Percentiles rank a stretch among this genome's conserved stretches.
Conservation (phyloP, 305 asterid species). For the Euphrasia arctica region DNA sequence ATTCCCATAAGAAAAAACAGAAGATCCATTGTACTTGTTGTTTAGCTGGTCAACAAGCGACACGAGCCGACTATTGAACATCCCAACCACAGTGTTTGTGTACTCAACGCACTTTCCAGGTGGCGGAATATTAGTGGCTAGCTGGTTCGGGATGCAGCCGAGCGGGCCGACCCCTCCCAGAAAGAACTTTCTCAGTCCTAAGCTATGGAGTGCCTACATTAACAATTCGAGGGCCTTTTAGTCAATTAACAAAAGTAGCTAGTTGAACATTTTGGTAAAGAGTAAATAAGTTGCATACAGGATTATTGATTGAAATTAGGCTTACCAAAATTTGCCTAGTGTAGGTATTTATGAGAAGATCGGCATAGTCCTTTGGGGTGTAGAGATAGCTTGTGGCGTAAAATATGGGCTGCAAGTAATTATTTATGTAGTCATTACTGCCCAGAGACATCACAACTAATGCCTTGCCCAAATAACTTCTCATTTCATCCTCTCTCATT, state of each 20-base stretch:
- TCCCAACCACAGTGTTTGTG: constrained; percentile 40
- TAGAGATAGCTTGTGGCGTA: constrained; percentile 47
- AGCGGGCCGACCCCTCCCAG: constrained; percentile 67
- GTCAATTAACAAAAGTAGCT: no score
- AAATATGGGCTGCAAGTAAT: constrained; percentile 51
- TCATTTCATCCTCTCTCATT: constrained; percentile 41
- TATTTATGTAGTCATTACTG: constrained; percentile 70
- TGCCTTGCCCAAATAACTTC: constrained; percentile 41
- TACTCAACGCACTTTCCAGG: constrained; percentile 44
- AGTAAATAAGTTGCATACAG: not conserved
- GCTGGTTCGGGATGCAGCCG: constrained; percentile 77
- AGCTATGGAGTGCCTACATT: constrained; percentile 45
- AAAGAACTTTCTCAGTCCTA: constrained; percentile 59
- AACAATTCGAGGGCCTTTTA: not conserved
- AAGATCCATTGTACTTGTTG: constrained; percentile 34
- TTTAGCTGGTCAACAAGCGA: constrained; percentile 53
- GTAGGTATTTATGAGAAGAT: constrained; percentile 53
- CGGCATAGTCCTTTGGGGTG: constrained; percentile 49
- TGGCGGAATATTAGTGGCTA: constrained; percentile 36
- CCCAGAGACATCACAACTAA: constrained; percentile 49
- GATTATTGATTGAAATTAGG: not conserved
- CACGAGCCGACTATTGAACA: constrained; percentile 47
- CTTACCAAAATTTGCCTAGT: constrained; percentile 47
- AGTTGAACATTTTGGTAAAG: not conserved
- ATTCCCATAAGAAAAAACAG: constrained; percentile 57